Percentiles rank a stretch among this genome's conserved stretches.
phyloP scores from a whole-genome alignment of 2,329 filamentous ascomycete genomes.

The Teratosphaeria viscida region DNA sequence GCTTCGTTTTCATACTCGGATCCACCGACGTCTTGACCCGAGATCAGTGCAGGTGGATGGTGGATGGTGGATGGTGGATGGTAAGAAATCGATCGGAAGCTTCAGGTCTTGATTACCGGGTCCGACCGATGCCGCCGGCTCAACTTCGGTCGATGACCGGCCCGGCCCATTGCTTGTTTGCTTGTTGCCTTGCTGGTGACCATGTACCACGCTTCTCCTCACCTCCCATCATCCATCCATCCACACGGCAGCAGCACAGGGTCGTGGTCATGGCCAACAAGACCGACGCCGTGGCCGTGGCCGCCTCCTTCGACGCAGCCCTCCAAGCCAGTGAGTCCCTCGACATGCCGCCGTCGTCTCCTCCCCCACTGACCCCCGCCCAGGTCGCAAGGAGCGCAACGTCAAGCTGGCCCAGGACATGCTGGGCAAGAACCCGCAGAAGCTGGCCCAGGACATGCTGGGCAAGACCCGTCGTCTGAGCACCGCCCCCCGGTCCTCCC shows the following conservation, averaged over 20 bases:
- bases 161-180: not conserved
- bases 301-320: conserved; percentile 20
- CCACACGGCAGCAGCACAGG: not conserved
- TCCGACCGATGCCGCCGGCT: not conserved
- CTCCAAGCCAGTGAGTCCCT: conserved; percentile 23
- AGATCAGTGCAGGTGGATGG: too few relatives aligned
- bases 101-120: not conserved
- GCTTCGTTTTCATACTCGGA: too few relatives aligned
- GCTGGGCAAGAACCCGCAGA: conserved; percentile 41
- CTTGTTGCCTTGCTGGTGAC: not conserved
- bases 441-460: conserved; percentile 62
- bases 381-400: conserved; percentile 12
- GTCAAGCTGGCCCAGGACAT: conserved; percentile 53
- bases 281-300: conserved; percentile 3
- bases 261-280: conserved; percentile 14
- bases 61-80: too few relatives aligned
- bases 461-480: conserved; percentile 49
- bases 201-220: too few relatives aligned
- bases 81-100: too few relatives aligned
- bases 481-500: conserved; percentile 39
- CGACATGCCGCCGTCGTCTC: not conserved
- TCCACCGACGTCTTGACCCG: too few relatives aligned
- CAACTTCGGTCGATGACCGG: not conserved
- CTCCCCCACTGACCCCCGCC: not conserved
- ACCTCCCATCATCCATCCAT: not conserved